A percentile compares a stretch with the other conserved stretches of the same genome.
phyloP scores from a whole-genome alignment of 2,329 filamentous ascomycete genomes.

The Fusarium pseudonygamai region DNA sequence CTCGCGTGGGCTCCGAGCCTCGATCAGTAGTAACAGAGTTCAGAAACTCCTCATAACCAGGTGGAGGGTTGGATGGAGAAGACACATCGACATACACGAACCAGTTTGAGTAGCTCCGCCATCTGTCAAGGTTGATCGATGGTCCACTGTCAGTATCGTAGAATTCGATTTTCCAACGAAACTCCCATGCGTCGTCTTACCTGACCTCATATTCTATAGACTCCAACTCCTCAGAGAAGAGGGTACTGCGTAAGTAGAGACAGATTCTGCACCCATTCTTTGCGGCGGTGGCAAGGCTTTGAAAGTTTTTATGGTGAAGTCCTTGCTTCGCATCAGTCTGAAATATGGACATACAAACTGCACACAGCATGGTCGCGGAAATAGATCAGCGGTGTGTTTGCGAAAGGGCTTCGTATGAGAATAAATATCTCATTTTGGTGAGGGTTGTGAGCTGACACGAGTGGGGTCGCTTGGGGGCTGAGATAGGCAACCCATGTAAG shows the following conservation, averaged over 20 bases:
- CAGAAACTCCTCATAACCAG: background rate
- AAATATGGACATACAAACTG: background rate
- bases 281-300: background rate
- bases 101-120: background rate
- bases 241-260: background rate
- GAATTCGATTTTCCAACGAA: background rate
- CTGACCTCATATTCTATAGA: background rate
- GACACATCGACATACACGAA: background rate
- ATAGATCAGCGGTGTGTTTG: rapidly evolving
- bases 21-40: background rate
- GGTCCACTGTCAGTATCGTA: background rate
- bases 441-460: background rate
- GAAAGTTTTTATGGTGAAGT: background rate
- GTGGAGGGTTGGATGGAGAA: background rate
- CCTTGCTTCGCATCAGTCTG: background rate
- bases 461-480: background rate
- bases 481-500: background rate
- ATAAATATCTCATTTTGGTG: background rate
- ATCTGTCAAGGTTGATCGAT: background rate
- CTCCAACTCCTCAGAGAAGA: background rate
- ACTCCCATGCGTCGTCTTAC: background rate
- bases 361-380: background rate
- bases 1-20: background rate
- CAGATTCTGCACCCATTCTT: background rate
- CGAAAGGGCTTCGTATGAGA: too few species aligned